Evolutionary conservation across 2,329 filamentous ascomycete species (phyloP).

Genomic region (Fusarium humuli): DNA sequence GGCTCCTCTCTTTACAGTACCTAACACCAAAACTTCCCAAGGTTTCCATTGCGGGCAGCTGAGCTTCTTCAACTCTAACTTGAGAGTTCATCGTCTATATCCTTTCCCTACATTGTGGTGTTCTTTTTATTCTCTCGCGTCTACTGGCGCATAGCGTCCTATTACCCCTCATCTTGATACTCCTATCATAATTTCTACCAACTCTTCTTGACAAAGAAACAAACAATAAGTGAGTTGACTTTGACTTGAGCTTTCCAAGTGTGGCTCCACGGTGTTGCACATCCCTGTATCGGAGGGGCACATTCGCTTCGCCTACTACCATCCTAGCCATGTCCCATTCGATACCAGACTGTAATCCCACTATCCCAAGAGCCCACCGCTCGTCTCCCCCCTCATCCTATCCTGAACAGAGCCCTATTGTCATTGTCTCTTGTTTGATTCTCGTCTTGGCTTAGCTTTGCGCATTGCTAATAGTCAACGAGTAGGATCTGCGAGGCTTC

Average conservation of each 20-base stretch:
- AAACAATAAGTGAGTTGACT: constrained; percentile 25
- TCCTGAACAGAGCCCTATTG: constrained; percentile 23
- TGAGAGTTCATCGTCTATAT: constrained; percentile 4
- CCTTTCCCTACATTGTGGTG: neutral
- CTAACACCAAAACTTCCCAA: constrained; percentile 28
- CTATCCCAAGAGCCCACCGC: constrained; percentile 43
- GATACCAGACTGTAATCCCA: constrained; percentile 21
- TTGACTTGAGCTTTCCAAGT: constrained; percentile 35
- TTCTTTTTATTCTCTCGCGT: neutral
- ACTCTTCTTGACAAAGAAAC: constrained; percentile 1
- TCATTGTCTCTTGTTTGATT: constrained; percentile 21
- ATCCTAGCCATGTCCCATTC: constrained; percentile 32
- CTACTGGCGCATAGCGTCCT: neutral
- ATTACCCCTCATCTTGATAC: neutral
- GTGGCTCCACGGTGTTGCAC: constrained; percentile 44
- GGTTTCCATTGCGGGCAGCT: constrained; percentile 32
- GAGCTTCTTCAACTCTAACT: constrained; percentile 37
- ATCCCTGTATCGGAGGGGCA: constrained; percentile 48
- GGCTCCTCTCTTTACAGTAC: constrained; percentile 19
- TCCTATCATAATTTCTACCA: neutral
- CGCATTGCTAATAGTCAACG: constrained; percentile 40
- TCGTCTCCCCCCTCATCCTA: constrained; percentile 30
- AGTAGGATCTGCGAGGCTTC: constrained; percentile 44
- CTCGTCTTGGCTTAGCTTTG: constrained; percentile 24
- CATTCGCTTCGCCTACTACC: constrained; percentile 45